Base-by-base conservation (phyloP, 768 basidiomycete genomes). In the Pleurotus tuoliensis region DNA sequence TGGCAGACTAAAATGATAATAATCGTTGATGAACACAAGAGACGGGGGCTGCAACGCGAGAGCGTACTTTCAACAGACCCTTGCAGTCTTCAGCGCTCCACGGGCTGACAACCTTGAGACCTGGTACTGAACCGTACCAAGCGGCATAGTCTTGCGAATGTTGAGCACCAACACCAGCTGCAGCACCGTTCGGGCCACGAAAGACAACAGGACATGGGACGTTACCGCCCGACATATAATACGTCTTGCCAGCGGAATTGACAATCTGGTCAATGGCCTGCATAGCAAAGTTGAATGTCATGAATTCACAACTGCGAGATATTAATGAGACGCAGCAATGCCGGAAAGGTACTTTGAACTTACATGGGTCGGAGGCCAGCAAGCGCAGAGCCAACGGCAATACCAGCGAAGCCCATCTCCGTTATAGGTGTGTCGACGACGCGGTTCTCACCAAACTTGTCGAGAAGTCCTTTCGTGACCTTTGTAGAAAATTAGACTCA, bases 231-330 rank as follows among this genome's bases (percentile, higher is more conserved):
- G 97, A 98, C 97, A 99, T 99, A 83, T 99, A 99, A 76, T 98
- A 95, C 3, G 97, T 99, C 81, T 98, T 99, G 59, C 93, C 97
- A 56, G 90, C 97, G n/a, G 97, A 98, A 82, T 99, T 99, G 74
- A 99, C 94, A 61, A 99, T 99, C 69, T 99, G 97, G 77, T 99
- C 97, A 71, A 99, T 98, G 57, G 97, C 95, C 76, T 95, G 94
- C 96, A 98, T 99, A 62, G 96, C 96, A 70, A 99, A 98, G 82
- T 99, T 98, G 82, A 96, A 98, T 13, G 96, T 98, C 96, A 98
- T 98, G 80, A 98, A 99, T 79, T 98, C 96, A 82, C 95, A 98
- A 67, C 92, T 94, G 58, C 30, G 39, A 22, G 41, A 62, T 22
- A 61, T 58, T 55, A 44, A 62, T 57, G 43, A 55, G 57, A 50